Percentiles rank a stretch among this genome's conserved stretches.
Conservation (phyloP, 352 stramenopile species). For the Pythium insidiosum region DNA sequence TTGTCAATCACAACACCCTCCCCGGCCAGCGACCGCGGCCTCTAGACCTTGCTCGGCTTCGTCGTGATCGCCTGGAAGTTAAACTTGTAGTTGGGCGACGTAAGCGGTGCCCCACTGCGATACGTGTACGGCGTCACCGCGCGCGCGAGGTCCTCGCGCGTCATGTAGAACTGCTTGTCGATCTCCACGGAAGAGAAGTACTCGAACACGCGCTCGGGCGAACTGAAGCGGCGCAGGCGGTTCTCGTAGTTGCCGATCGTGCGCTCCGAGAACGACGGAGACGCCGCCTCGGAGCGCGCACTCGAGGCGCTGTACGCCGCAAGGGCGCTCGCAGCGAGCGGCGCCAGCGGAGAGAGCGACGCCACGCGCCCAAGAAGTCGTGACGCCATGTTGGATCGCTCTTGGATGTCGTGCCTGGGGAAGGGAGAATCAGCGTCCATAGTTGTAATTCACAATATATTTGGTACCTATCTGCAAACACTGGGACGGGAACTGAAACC, state of each 20-base stretch:
- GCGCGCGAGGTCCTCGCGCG: slow-evolving; percentile 66
- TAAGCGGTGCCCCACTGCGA: slow-evolving; percentile 54
- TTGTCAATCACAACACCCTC: not conserved
- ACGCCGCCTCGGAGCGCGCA: slow-evolving; percentile 1
- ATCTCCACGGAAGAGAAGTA: slow-evolving; percentile 86
- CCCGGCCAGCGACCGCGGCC: not conserved
- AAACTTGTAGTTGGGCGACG: slow-evolving; percentile 80
- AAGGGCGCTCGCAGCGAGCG: too few species aligned
- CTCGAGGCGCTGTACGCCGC: too few species aligned
- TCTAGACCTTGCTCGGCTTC: slow-evolving; percentile 33
- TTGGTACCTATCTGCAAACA: too few species aligned
- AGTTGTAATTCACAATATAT: too few species aligned
- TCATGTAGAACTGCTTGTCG: slow-evolving; percentile 81
- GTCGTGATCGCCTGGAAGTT: slow-evolving; percentile 46
- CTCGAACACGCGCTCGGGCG: slow-evolving; percentile 84
- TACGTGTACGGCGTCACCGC: slow-evolving; percentile 81
- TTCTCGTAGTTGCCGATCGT: slow-evolving; percentile 87
- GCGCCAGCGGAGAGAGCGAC: too few species aligned
- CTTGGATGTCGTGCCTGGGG: too few species aligned
- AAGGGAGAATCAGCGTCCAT: too few species aligned
- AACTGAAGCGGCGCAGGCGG: slow-evolving; percentile 75
- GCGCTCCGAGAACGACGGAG: slow-evolving; percentile 65
- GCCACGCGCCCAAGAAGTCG: too few species aligned
- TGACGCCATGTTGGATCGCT: too few species aligned
- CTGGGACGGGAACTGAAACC: too few species aligned